Evolutionary conservation across 441 rosid genomes (phyloP), one percentile per base, ranked within the genome.

Genomic region (Populus hybrid): DNA sequence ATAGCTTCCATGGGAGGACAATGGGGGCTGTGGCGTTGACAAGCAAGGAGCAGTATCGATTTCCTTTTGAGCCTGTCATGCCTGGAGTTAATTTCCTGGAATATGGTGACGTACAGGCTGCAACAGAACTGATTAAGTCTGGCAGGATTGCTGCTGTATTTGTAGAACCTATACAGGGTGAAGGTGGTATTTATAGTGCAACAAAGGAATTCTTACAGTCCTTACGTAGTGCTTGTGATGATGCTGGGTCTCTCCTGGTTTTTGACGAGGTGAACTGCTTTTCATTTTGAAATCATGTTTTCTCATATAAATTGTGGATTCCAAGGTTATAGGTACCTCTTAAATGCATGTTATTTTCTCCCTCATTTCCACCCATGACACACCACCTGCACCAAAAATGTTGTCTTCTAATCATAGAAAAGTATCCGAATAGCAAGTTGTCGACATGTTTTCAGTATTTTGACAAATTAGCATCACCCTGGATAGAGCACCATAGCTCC

Each of bases 21-120:
- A 81, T 81, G 68, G 83, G 83, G 1, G 80, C 83, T 11, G 73
- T 81, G 64, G 97, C 99, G 78, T 81, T 96, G 85, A 96, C 99
- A 26, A 96, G 98, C 87, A 96, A 96, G 86, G 92, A 88, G 74
- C 85, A 92, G 23, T 94, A 96, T 63, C 83, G 98, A 79, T 83
- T 83, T 10, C 99, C 99, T 74, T 93, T 94, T 69, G 92, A 96
- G 79, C 99, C 99, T 59, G 90, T 95, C 77, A 94, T 95, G 99
- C 97, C 99, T 20, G 97, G 98, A 71, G 98, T 92, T 65, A 90
- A 90, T 70, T 96, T 96, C 79, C 80, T 93, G 61, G 97, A 96
- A 75, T 96, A 89, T 73, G 98, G 99, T 34, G 82, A 96, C 73
- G 80, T 83, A 28, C 82, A 91, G 85, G 90, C 97, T 59, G 63